phyloP scores from a whole-genome alignment of 2,329 filamentous ascomycete species.

The Colletotrichum truncatum region DNA sequence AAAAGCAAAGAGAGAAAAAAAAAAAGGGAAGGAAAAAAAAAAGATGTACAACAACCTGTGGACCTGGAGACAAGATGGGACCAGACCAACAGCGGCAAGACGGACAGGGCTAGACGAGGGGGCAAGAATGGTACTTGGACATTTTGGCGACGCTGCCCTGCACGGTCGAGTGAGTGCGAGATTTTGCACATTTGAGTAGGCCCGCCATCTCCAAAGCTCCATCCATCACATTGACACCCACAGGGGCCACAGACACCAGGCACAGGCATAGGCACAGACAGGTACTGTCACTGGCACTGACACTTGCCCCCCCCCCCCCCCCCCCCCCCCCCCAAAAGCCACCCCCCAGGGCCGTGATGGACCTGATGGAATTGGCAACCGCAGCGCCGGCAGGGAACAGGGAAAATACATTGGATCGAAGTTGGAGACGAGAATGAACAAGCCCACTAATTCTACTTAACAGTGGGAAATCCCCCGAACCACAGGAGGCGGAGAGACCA shows the following conservation, averaged over 20 bases:
- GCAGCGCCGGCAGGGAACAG: conserved; percentile 10
- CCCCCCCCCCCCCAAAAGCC: not conserved
- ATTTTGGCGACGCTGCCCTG: not conserved
- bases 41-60: not conserved
- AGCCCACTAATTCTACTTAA: conserved; percentile 21
- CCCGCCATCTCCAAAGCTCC: not conserved
- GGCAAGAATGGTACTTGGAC: not conserved
- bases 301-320: not conserved
- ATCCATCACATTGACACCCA: conserved; percentile 5
- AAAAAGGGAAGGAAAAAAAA: no score
- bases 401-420: not conserved
- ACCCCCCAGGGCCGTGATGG: not conserved
- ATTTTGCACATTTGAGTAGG: not conserved
- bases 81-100: not conserved
- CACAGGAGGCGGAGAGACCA: not conserved
- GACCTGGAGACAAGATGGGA: not conserved
- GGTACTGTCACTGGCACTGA: no score
- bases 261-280: no score
- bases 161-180: not conserved
- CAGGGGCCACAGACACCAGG: not conserved
- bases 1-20: not conserved
- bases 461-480: conserved; percentile 8
- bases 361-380: not conserved
- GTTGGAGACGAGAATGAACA: not conserved
- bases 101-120: not conserved